Evolutionary conservation across 164 flowering plant species (phyloP).

Genomic region (Taxillus chinensis): DNA sequence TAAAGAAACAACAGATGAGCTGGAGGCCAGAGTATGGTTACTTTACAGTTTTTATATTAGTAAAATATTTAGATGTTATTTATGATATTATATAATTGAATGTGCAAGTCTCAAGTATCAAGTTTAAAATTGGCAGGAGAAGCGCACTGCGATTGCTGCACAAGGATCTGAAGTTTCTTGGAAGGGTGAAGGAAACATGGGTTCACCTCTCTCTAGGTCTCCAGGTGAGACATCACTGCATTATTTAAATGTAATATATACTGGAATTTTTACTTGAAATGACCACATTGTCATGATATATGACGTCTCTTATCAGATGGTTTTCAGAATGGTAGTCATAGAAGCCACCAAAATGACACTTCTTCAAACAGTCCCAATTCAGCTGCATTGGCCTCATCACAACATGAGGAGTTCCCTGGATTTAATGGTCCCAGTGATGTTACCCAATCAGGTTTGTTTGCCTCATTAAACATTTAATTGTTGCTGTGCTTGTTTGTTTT

Average conservation of each 20-base stretch:
- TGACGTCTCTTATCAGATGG: constrained; percentile 17
- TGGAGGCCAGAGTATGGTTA: constrained; percentile 47
- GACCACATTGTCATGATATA: constrained; percentile 24
- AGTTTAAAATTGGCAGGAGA: constrained; percentile 36
- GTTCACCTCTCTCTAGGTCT: constrained; percentile 24
- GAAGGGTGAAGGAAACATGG: constrained; percentile 39
- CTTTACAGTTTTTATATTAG: neutral
- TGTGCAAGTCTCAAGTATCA: constrained; percentile 2
- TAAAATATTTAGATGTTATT: neutral
- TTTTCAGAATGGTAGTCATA: constrained; percentile 16
- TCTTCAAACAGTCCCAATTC: constrained; percentile 20
- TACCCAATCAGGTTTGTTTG: constrained; percentile 39
- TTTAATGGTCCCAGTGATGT: constrained; percentile 29
- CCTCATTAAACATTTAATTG: neutral
- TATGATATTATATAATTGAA: too few species aligned
- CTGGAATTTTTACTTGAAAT: neutral
- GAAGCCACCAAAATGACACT: constrained; percentile 16
- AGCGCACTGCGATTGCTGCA: constrained; percentile 31
- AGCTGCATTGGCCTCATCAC: constrained; percentile 19
- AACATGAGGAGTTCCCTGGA: constrained; percentile 46
- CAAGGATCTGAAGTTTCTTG: constrained; percentile 34
- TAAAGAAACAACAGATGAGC: constrained; percentile 52
- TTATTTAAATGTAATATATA: constrained; percentile 2
- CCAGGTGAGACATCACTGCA: constrained; percentile 22
- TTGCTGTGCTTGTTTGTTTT: too few species aligned